These are phyloP conservation scores for Tardiomyces digboiensis DNA, from an alignment of 1,139 yeast species.

Conservation along the genomic window DNA sequence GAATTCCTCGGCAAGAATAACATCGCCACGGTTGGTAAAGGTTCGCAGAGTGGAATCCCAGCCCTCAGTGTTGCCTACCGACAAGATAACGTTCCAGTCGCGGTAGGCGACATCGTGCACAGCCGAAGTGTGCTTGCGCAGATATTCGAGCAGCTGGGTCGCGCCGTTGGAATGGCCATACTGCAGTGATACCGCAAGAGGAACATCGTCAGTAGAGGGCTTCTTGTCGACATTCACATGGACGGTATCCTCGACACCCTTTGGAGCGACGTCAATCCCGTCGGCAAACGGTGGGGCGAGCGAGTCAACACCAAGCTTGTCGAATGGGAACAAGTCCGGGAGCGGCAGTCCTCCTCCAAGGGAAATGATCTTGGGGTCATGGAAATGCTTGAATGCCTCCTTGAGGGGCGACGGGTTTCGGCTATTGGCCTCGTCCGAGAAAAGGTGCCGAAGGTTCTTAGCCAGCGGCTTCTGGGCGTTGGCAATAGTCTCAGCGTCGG, in stretches of 20 bases:
- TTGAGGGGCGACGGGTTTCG: constrained; percentile 79
- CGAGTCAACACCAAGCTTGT: constrained; percentile 54
- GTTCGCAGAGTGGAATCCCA: constrained; percentile 85
- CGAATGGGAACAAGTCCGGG: constrained; percentile 88
- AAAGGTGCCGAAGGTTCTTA: constrained; percentile 64
- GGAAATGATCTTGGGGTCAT: constrained; percentile 69
- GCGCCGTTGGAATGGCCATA: constrained; percentile 84
- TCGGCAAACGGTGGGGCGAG: constrained; percentile 68
- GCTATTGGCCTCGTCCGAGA: constrained; percentile 68
- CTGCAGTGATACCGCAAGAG: constrained; percentile 79
- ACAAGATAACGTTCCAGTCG: constrained; percentile 56
- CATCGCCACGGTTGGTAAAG: constrained; percentile 67
- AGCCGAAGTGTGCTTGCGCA: constrained; percentile 66
- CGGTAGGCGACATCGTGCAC: constrained; percentile 53
- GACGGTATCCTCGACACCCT: constrained; percentile 36
- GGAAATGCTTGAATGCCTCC: constrained; percentile 68
- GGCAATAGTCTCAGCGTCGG: neutral
- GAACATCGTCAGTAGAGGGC: constrained; percentile 44
- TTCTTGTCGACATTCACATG: constrained; percentile 33
- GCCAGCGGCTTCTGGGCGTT: constrained; percentile 25
- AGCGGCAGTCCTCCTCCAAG: constrained; percentile 96
- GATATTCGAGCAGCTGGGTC: constrained; percentile 52
- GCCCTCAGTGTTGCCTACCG: constrained; percentile 80
- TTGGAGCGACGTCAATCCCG: constrained; percentile 64
- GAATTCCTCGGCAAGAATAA: constrained; percentile 69